Percentiles rank a stretch among this genome's conserved stretches.
Evolutionary conservation across 2,329 filamentous ascomycete genomes (phyloP).

Genomic region (Aspergillus ochraceus): DNA sequence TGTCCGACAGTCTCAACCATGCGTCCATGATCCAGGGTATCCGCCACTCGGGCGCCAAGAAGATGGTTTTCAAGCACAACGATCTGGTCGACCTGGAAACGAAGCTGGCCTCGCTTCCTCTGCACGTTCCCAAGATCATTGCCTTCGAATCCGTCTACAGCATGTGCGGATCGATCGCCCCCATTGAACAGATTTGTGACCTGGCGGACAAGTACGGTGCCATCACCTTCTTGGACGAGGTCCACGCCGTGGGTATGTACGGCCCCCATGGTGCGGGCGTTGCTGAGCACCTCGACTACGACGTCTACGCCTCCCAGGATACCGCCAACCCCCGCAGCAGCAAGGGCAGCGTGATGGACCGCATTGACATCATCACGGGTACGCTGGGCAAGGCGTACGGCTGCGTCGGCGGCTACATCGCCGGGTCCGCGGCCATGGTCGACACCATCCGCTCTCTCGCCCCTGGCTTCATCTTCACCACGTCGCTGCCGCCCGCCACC

Average conservation of each 20-base stretch:
- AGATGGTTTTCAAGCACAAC: constrained; percentile 99
- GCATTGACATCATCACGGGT: constrained; percentile 95
- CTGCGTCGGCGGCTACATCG: constrained; percentile 96
- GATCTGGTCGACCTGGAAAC: constrained; percentile 89
- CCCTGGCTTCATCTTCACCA: constrained; percentile 98
- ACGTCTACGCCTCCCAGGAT: constrained; percentile 73
- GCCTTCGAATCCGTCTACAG: constrained; percentile 98
- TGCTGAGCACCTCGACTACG: constrained; percentile 94
- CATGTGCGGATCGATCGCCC: constrained; percentile 97
- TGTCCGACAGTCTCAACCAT: constrained; percentile 97
- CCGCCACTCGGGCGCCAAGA: constrained; percentile 92
- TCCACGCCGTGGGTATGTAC: constrained; percentile 99
- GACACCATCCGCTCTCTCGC: constrained; percentile 93
- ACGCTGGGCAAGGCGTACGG: constrained; percentile 98
- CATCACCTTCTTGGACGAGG: constrained; percentile 96
- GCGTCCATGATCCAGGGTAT: constrained; percentile 99
- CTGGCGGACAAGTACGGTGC: constrained; percentile 96
- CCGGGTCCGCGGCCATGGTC: constrained; percentile 80
- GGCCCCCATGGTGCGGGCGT: constrained; percentile 93
- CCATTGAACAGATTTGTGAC: constrained; percentile 94
- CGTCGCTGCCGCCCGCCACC: constrained; percentile 88
- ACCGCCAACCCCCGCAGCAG: constrained; percentile 49
- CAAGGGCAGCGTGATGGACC: constrained; percentile 86
- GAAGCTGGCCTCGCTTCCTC: constrained; percentile 84
- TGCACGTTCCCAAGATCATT: constrained; percentile 91